Evolutionary conservation across 495 filamentous ascomycete genomes (phyloP), one percentile per base, ranked within the genome.

Genomic region (Podospora pseudocomata): DNA sequence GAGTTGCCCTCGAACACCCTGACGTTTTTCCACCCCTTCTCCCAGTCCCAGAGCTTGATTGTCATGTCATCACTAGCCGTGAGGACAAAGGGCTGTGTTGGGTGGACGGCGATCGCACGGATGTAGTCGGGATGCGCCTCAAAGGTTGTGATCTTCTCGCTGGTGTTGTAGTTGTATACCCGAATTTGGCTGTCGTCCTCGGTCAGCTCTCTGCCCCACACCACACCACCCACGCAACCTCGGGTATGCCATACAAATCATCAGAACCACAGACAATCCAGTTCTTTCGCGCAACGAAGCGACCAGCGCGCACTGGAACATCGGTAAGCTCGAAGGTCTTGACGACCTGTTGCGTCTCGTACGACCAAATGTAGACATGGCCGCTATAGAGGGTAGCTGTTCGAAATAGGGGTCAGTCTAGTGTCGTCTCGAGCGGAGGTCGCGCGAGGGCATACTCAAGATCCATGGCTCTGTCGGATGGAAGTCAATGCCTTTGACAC

Each of bases 51-150:
- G 65, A 97, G 84, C 83, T 97, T 97, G 73, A 99, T 97, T 49
- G 92, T 97, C 95, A 98, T 98, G 75, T 99, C 95, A 92, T 99
- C 96, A 67, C 91, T 93, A 64, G 95, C 95, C 49, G 96, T 99
- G 34, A 99, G 85, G 59, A 98, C 92, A 72, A 97, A 98, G 11
- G 95, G 94, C 75, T 96, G 93, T 59, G 93, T 92, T 2, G 95
- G 95, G 78, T 99, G 95, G n/a, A 99, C 92, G 65, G 89, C 91
- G 70, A 99, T 98, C 27, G 96, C 93, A 65, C 95, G 92, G 78
- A 99, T 99, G 73, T 99, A 99, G 79, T 99, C 95, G 23, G 95
- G 95, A 77, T 99, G 96, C 44, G 95, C 95, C 84, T 99, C 96
- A 77, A 98, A 98, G 11, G 92, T 91, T 13, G 96, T 94, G 74